These are phyloP conservation scores for Tolypocladium ophioglossoides DNA, from an alignment of 2,329 filamentous ascomycete species.

Conservation along the genomic window DNA sequence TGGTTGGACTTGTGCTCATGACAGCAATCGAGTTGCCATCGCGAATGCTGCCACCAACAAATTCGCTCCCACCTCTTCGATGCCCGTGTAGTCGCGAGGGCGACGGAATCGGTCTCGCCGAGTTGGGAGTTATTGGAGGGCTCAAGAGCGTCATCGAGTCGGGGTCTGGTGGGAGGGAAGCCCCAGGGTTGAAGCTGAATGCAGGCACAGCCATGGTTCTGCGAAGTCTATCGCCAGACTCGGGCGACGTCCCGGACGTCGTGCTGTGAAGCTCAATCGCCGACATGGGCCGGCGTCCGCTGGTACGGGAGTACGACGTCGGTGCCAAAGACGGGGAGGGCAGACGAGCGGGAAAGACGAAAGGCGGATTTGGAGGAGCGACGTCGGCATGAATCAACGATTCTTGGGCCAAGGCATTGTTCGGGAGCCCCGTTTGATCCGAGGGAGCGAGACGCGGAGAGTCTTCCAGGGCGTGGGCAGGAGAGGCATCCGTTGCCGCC, in stretches of 20 bases:
- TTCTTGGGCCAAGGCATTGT: background rate
- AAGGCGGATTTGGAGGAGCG: slow-evolving; percentile 51
- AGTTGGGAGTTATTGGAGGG: slow-evolving; percentile 44
- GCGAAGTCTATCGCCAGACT: slow-evolving; percentile 14
- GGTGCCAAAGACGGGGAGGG: slow-evolving; percentile 34
- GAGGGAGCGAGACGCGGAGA: slow-evolving; percentile 12
- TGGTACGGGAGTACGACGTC: slow-evolving; percentile 35
- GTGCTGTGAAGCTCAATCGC: slow-evolving; percentile 35
- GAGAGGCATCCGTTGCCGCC: slow-evolving; percentile 19
- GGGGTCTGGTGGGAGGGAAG: slow-evolving; percentile 20
- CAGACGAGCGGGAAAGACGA: slow-evolving; percentile 48
- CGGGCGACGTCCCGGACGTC: slow-evolving; percentile 17
- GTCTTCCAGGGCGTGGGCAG: slow-evolving; percentile 13
- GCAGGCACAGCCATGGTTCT: slow-evolving; percentile 35
- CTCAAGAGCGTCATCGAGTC: slow-evolving; percentile 31
- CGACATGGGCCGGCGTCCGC: slow-evolving; percentile 41
- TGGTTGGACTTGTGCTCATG: slow-evolving; percentile 61
- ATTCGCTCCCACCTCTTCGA: slow-evolving; percentile 73
- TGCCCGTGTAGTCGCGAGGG: slow-evolving; percentile 60
- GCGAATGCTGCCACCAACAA: slow-evolving; percentile 64
- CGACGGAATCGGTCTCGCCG: slow-evolving; percentile 39
- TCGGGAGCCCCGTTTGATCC: slow-evolving; percentile 4
- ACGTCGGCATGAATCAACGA: slow-evolving; percentile 5
- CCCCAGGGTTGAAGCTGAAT: slow-evolving; percentile 47
- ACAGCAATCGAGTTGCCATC: slow-evolving; percentile 46